Conservation (phyloP, 164 flowering plant genomes). For the Berberis thunbergii region DNA sequence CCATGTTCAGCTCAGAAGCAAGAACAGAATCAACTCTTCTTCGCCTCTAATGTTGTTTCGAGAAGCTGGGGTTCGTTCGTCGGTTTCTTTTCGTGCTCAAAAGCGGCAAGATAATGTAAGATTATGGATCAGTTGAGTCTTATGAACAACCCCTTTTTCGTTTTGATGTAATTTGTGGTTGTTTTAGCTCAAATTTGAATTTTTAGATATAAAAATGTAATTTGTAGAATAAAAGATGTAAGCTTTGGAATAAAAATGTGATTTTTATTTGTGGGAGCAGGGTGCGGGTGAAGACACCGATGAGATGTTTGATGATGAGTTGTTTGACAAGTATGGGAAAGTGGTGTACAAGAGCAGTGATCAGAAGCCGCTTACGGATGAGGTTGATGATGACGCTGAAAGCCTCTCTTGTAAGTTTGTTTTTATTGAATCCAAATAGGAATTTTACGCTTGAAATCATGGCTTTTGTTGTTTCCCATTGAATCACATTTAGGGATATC, state of each 20-base stretch:
- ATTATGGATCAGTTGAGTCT: too few species aligned
- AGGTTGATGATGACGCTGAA: slow-evolving; percentile 92
- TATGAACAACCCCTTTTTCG: too few species aligned
- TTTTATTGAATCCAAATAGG: neutral
- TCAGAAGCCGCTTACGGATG: slow-evolving; percentile 54
- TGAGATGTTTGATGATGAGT: slow-evolving; percentile 74
- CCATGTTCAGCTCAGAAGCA: neutral
- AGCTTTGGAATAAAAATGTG: neutral
- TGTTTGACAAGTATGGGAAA: slow-evolving; percentile 74
- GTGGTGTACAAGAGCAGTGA: slow-evolving; percentile 68
- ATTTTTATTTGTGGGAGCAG: slow-evolving; percentile 28
- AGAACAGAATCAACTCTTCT: neutral
- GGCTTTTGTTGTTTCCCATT: too few species aligned
- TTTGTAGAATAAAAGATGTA: neutral
- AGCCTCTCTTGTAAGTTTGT: slow-evolving; percentile 71
- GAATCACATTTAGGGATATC: too few species aligned
- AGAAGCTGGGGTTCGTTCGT: too few species aligned
- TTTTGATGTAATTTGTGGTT: too few species aligned
- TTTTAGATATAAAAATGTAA: neutral
- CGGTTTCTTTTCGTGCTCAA: too few species aligned
- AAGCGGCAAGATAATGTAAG: too few species aligned
- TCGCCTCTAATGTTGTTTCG: too few species aligned
- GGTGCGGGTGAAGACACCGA: slow-evolving; percentile 62
- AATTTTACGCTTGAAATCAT: neutral
- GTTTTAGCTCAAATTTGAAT: too few species aligned